Evolutionary conservation across 495 filamentous ascomycete species (phyloP).

Genomic region (Aspergillus saccharolyticus): DNA sequence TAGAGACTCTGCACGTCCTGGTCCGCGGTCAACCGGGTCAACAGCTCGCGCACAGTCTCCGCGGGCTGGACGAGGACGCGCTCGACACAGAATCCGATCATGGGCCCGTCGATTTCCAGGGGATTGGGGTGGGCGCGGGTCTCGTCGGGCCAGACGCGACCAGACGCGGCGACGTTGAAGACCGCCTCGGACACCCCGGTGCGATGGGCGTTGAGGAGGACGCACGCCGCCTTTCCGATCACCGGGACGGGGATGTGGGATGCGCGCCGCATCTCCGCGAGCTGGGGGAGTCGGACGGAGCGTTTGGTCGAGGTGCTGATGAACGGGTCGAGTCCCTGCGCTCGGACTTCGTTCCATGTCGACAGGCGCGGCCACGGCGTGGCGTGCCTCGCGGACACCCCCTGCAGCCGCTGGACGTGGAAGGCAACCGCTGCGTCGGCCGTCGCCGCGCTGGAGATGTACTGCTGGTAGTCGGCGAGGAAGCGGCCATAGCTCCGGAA

Average conservation of each 20-base stretch:
- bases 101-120: constrained; percentile 9
- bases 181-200: constrained; percentile 8
- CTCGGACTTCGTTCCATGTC: constrained; percentile 7
- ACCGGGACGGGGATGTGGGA: constrained; percentile 8
- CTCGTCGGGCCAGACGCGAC: constrained; percentile 8
- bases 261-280: neutral
- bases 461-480: neutral
- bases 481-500: neutral
- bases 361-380: neutral
- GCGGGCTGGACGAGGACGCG: neutral
- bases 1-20: constrained; percentile 2
- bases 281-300: constrained; percentile 1
- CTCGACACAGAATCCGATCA: neutral
- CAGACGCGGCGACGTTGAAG: constrained; percentile 4
- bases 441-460: too few species aligned
- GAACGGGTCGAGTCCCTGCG: constrained; percentile 3
- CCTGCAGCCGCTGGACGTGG: neutral
- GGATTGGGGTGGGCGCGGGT: constrained; percentile 1
- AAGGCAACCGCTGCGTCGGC: neutral
- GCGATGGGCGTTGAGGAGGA: constrained; percentile 7
- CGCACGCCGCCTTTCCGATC: constrained; percentile 9
- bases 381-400: neutral
- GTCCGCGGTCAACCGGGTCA: constrained; percentile 1
- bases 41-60: constrained; percentile 2
- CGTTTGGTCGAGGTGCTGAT: neutral